A percentile compares a stretch with the other conserved stretches of the same genome.
Evolutionary conservation across 202 grass and related monocot genomes (phyloP).

Genomic region (Digitaria exilis): DNA sequence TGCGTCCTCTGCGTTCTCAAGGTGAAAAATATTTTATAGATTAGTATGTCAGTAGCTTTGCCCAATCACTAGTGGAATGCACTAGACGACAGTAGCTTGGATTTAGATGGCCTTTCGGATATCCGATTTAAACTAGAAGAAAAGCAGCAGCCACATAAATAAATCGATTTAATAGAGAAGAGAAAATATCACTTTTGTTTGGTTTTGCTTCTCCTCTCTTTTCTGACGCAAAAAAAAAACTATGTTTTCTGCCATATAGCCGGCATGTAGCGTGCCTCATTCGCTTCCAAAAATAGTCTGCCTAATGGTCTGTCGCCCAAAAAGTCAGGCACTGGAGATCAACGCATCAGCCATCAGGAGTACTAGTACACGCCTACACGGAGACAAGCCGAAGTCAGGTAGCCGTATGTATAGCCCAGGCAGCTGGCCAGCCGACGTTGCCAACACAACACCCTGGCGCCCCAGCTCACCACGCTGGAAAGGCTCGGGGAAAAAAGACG

Average conservation of each 20-base stretch:
- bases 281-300: not conserved
- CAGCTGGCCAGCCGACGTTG: not conserved
- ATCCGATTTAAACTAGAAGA: not conserved
- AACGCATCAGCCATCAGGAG: too few relatives aligned
- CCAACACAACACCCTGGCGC: conserved; percentile 38
- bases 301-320: not conserved
- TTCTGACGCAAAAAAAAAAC: not conserved
- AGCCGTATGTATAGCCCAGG: too few relatives aligned
- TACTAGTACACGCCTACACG: too few relatives aligned
- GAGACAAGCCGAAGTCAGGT: not conserved
- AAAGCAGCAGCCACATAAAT: not conserved
- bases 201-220: not conserved
- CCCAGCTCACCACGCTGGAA: conserved; percentile 38
- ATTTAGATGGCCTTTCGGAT: not conserved
- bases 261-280: too few relatives aligned
- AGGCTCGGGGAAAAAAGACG: not conserved
- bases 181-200: not conserved
- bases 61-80: too few relatives aligned
- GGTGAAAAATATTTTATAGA: too few relatives aligned
- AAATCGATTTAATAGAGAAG: too few relatives aligned
- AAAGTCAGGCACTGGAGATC: too few relatives aligned
- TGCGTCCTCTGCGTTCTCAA: too few relatives aligned
- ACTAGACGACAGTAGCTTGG: too few relatives aligned
- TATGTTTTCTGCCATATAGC: too few relatives aligned
- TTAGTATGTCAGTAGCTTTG: too few relatives aligned